These are phyloP conservation scores for Cornus controversa DNA, from an alignment of 148 eudicot species.

Conservation along the genomic window DNA sequence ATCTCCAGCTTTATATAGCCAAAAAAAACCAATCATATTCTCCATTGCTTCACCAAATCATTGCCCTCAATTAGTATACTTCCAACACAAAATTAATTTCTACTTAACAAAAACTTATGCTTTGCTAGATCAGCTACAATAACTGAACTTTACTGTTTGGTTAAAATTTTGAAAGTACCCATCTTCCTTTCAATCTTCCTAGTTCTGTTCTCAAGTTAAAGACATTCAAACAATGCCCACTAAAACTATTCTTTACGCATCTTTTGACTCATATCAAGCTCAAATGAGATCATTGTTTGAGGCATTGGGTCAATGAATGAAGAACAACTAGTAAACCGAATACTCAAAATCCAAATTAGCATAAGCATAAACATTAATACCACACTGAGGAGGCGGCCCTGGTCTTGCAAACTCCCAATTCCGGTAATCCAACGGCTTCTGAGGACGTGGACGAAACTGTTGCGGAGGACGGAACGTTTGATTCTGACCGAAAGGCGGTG, in stretches of 20 bases:
- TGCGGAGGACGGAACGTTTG: slow-evolving; percentile 20
- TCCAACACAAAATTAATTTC: neutral
- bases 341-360: neutral
- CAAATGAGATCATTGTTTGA: too few species aligned
- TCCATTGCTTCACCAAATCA: neutral
- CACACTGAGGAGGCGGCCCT: slow-evolving; percentile 44
- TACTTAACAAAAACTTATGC: neutral
- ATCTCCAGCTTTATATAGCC: neutral
- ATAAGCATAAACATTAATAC: slow-evolving; percentile 17
- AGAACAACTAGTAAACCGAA: slow-evolving; percentile 1
- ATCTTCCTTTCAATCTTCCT: neutral
- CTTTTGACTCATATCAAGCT: neutral
- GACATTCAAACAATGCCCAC: neutral
- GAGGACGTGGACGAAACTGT: slow-evolving; percentile 18
- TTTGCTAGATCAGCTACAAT: neutral
- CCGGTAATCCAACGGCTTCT: slow-evolving; percentile 49
- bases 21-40: neutral
- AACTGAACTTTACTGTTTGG: neutral
- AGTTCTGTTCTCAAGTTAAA: neutral
- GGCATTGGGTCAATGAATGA: neutral
- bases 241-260: neutral
- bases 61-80: neutral
- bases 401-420: slow-evolving; percentile 54
- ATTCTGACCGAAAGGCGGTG: slow-evolving; percentile 14
- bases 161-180: neutral